Base-by-base conservation (phyloP, 108 stramenopile species). In the Nitzschia sp. region DNA sequence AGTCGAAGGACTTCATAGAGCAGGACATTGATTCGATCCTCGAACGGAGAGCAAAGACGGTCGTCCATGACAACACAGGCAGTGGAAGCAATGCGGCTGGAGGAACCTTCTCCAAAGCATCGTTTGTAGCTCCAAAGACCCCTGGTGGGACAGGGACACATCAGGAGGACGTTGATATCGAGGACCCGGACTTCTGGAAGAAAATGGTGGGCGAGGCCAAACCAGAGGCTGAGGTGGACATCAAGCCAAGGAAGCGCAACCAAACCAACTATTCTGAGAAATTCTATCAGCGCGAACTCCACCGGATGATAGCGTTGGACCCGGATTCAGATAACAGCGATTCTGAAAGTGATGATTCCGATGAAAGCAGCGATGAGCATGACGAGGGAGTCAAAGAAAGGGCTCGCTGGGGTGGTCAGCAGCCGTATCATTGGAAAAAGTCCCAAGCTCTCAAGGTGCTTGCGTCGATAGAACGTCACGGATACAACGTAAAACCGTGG, bases 111-210 rank as follows among this genome's bases (percentile, higher is more conserved):
- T 90, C 91, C 8, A 97, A 97, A 74, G 95, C 97, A 19, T 86
- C 87, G 58, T 97, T 99, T 77, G 88, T 87, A 34, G 79, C 75
- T 30, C 80, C 79, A 13, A 81, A 70, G 74, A 65, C 74, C 1
- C 73, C 72, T 29, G 72, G 57, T 13, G 74, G 78, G 28, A 64
- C 80, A 60, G 84, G 81, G 19, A n/a, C 25, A 17, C 17, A 27
- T 24, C 30, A 56, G 2, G 77, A 72, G 28, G 88, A 90, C 21
- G 65, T 92, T 31, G 88, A 87, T 48, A 81, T 97, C 17, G 91
- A 97, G 48, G 98, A 99, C 70, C 96, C 97, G 5, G 89, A 94
- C 19, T 99, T 98, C 75, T 99, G 98, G 98, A 76, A 70, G 31
- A 95, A 91, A 66, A 85, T 91, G 72, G 85, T 91, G 13, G 93